phyloP scores from a whole-genome alignment of 2,329 filamentous ascomycete genomes.

The Tolypocladium pustulatum region DNA sequence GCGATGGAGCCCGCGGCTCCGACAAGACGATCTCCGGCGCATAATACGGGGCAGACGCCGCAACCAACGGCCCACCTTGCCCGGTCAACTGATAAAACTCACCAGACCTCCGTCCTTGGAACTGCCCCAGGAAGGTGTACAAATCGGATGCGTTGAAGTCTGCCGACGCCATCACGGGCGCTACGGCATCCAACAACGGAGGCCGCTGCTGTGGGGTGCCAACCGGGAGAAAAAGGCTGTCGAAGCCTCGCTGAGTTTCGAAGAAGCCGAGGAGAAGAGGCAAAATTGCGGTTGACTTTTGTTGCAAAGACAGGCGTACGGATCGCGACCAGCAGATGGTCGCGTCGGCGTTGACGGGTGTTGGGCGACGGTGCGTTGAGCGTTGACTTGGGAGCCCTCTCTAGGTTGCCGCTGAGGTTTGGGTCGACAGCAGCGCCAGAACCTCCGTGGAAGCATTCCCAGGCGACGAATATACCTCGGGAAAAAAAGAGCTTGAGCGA shows the following conservation, averaged over 20 bases:
- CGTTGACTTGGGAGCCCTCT: background rate
- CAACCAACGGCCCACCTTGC: background rate
- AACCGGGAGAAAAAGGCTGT: background rate
- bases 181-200: background rate
- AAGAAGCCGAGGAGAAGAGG: background rate
- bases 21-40: background rate
- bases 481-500: background rate
- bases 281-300: too few relatives aligned
- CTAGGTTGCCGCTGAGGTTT: background rate
- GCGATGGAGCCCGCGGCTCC: background rate
- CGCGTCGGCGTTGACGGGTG: background rate
- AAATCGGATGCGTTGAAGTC: background rate
- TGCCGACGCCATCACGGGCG: background rate
- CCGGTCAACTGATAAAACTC: background rate
- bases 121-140: background rate
- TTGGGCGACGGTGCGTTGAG: background rate
- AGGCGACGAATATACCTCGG: background rate
- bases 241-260: background rate
- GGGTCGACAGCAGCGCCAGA: background rate
- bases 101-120: background rate
- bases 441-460: background rate
- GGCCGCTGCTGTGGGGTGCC: background rate
- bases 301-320: background rate
- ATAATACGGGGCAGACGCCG: constrained; percentile 1
- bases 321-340: background rate